Evolutionary conservation across 108 stramenopile genomes (phyloP).

Genomic region (Nitzschia palea): DNA sequence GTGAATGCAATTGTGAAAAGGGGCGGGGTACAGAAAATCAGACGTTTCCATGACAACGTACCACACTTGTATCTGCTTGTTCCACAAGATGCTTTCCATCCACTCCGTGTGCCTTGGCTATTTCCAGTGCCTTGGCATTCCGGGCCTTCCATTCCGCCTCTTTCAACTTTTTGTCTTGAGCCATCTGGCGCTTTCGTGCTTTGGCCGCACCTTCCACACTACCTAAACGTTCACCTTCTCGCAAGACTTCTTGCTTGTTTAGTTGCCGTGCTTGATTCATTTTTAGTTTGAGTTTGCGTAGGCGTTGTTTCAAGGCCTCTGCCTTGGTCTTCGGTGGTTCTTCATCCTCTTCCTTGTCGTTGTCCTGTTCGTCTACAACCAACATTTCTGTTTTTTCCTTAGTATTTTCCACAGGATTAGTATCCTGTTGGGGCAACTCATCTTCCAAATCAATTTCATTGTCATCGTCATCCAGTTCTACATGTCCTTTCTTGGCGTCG

Average conservation of each 20-base stretch:
- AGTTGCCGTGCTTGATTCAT: constrained; percentile 89
- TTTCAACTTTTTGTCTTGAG: constrained; percentile 44
- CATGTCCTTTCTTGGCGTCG: constrained; percentile 1
- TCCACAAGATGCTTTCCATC: constrained; percentile 49
- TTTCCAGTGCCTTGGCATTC: constrained; percentile 36
- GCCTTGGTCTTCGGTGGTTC: constrained; percentile 34
- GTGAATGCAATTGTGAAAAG: too few species aligned
- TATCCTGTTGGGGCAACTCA: constrained; percentile 20
- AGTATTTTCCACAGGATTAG: constrained; percentile 11
- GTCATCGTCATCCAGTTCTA: constrained; percentile 18
- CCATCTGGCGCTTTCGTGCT: constrained; percentile 58
- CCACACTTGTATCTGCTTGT: constrained; percentile 40
- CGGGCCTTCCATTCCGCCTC: constrained; percentile 51
- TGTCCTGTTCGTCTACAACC: constrained; percentile 23
- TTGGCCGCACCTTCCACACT: constrained; percentile 60
- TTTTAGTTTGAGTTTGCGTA: constrained; percentile 75
- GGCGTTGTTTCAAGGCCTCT: constrained; percentile 59
- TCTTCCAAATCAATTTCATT: constrained; percentile 54
- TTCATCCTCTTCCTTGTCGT: constrained; percentile 36
- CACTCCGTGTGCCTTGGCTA: constrained; percentile 22
- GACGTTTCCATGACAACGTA: constrained; percentile 1
- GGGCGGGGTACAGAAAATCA: neutral
- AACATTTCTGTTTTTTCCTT: too few species aligned
- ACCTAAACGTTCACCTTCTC: constrained; percentile 76
- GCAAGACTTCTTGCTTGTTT: constrained; percentile 75